These are phyloP conservation scores for Boletus sp. DNA, from an alignment of 1,284 basidiomycete genomes.

Conservation along the genomic window DNA sequence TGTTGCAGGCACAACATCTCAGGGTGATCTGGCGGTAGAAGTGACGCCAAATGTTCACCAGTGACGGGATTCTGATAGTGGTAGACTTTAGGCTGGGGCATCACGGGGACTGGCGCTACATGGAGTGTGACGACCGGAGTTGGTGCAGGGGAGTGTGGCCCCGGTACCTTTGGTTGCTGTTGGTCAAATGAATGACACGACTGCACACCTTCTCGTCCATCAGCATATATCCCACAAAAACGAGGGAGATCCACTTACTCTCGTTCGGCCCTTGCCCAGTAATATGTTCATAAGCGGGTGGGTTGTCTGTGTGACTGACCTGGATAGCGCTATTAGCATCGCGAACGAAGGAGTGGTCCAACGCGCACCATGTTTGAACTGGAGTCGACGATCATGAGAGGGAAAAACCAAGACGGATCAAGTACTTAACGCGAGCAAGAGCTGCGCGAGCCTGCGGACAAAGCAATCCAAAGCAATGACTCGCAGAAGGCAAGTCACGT, in stretches of 20 bases:
- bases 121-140: conserved; percentile 23
- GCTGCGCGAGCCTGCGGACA: conserved; percentile 14
- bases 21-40: conserved; percentile 69
- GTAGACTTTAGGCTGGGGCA: conserved; percentile 33
- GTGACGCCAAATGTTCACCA: conserved; percentile 45
- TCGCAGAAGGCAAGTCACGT: conserved; percentile 22
- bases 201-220: conserved; percentile 14
- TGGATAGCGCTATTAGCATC: conserved; percentile 2
- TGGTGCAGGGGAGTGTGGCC: conserved; percentile 7
- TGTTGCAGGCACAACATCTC: conserved; percentile 76
- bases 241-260: conserved; percentile 15
- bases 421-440: not conserved
- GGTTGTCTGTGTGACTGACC: conserved; percentile 26
- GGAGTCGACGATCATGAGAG: conserved; percentile 26
- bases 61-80: conserved; percentile 44
- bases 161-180: conserved; percentile 10
- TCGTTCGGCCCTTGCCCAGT: conserved; percentile 11
- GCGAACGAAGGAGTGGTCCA: too few relatives aligned
- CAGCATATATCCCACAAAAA: not conserved
- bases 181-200: conserved; percentile 4
- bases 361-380: conserved; percentile 27
- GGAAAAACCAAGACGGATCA: not conserved
- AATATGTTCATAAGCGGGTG: conserved; percentile 27
- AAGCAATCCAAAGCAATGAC: not conserved
- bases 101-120: conserved; percentile 24